Base-by-base conservation (phyloP, 2,329 filamentous ascomycete genomes). In the Colletotrichum sp. region DNA sequence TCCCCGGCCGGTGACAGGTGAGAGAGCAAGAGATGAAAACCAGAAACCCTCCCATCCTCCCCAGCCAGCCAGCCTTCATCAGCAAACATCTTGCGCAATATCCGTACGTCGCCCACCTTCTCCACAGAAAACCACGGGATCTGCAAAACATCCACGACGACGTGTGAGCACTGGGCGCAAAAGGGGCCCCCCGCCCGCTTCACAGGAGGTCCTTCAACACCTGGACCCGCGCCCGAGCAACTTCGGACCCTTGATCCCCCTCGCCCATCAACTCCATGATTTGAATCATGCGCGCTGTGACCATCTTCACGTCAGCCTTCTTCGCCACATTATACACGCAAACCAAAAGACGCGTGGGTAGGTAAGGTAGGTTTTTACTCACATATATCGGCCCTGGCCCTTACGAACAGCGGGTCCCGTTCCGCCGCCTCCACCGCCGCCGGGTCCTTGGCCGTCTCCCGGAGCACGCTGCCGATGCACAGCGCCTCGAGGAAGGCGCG, bases 401-500 rank as follows among this genome's bases (percentile, higher is more conserved):
- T 88, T n/a, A 90, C 87, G 80, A 91, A 92, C 68, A 93, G 80
- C 66, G 90, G 90, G 80, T 93, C 92, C 78, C 87, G 88, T 8
- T 80, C 80, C 63, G 90, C 80, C 28, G 86, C 79, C 36, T 91
- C 90, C 44, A 83, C 83, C 3, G 87, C 88, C 1, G 84, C 85
- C 12, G 86, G 85, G 76, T 90, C 88, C 52, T 85, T 86, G 5
- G 83, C 81, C 24, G 88, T 86, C 81, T 92, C 90, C 55, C 88
- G 86, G 73, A 93, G 82, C 28, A 93, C 88, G 77, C 89, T 90
- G 26, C 91, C 91, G 64, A 94, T 94, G 84, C 91, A 95, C 81
- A 93, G 83, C 36, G 93, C 93, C 86, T 96, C 94, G 68, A 96
- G 88, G 81, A 96, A 96, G 0, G 94, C 94, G 2, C 95, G 88